These are phyloP conservation scores for Flaveria robusta DNA, from an alignment of 129 eudicot species.

Conservation along the genomic window DNA sequence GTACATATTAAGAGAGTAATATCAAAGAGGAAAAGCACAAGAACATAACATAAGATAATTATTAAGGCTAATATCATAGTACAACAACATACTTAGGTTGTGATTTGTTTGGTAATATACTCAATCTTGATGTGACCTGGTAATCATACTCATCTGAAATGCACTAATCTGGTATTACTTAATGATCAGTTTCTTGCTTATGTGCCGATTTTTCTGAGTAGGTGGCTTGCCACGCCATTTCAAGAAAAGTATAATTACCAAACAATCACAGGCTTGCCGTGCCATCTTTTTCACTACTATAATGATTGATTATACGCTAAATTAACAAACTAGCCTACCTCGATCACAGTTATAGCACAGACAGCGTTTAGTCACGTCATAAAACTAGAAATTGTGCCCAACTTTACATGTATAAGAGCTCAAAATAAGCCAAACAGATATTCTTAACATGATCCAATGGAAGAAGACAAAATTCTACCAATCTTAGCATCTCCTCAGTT, in stretches of 20 bases:
- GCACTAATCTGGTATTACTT: not conserved
- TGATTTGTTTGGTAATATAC: not conserved
- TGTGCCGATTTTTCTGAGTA: not conserved
- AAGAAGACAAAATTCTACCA: slow-evolving; percentile 8
- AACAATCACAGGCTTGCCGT: not conserved
- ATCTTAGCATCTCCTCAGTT: not conserved
- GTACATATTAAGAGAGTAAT: slow-evolving; percentile 25
- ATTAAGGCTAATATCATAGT: slow-evolving; percentile 11
- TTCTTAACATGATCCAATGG: not conserved
- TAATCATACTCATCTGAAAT: not conserved
- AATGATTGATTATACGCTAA: not conserved
- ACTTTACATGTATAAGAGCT: not conserved
- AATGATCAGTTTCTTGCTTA: not conserved
- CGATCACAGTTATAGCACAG: slow-evolving; percentile 1
- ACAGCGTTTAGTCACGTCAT: not conserved
- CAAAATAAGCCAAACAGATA: not conserved
- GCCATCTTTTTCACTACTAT: not conserved
- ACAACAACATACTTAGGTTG: slow-evolving; percentile 3
- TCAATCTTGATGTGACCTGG: not conserved
- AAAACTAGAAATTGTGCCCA: not conserved
- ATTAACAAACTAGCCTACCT: not conserved
- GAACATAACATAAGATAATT: slow-evolving; percentile 11
- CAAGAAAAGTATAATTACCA: not conserved
- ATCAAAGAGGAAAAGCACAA: slow-evolving; percentile 25
- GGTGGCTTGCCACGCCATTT: not conserved